Evolutionary conservation across 768 basidiomycete species (phyloP), one percentile per base, ranked within the genome.

Genomic region (Amanita pallidorosea): DNA sequence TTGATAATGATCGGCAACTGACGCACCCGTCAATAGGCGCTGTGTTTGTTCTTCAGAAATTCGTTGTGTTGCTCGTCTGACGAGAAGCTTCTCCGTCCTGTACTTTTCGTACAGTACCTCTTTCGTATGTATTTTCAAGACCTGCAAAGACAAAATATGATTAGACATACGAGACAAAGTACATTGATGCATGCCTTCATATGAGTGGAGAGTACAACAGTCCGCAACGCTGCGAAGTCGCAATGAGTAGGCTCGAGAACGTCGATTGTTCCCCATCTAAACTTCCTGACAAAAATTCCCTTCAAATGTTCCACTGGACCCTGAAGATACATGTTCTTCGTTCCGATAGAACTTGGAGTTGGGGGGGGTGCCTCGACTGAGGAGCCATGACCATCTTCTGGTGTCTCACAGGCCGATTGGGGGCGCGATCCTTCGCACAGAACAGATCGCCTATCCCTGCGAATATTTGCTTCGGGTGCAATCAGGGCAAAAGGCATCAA

Each of bases 101-200:
- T 85, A 97, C 59, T 83, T 84, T 72, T 97, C 94, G 64, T 97
- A 97, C 66, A 94, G 67, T 51, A 91, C 87, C 63, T 95, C 88
- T 58, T 83, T 83, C 29, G 92, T 94, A 52, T 80, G 81, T 41
- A 72, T 78, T 69, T 89, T 91, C 54, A 95, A 73, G 59, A 85
- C 73, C 88, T 92, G 61, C 20, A 54, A n/a, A 11, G 18, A 23
- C 18, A 47, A 18, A 9, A 22, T 18, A 27, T 45, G 44, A 13
- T 41, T 27, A 31, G 31, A n/a, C 34, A 25, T 37, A 20, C 17
- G 11, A 11, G n/a, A 27, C n/a, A 15, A 42, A 20, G n/a, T 22
- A 5, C 5, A 31, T 15, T 31, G 45, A 8, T 2, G 47, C 50
- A 33, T 52, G 65, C 89, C 72, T 86, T 89, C 65, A 92, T 73